These are phyloP conservation scores for Mucor plumbeus DNA, from an alignment of 371 early-diverging fungal genomes.

Conservation along the genomic window DNA sequence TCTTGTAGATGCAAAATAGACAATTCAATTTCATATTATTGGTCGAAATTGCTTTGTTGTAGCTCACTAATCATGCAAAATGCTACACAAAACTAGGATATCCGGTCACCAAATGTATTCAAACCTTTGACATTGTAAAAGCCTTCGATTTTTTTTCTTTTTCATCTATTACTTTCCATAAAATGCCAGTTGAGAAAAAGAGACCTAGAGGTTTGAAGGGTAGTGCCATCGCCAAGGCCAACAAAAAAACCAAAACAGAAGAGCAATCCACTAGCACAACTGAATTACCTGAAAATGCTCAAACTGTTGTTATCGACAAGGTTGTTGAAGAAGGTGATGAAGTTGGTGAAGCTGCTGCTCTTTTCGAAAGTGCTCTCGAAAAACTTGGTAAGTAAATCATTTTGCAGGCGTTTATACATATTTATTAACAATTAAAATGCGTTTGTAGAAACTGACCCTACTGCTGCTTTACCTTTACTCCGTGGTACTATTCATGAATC, in stretches of 20 bases:
- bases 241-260: slow-evolving; percentile 46
- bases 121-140: not conserved
- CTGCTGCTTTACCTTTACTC: slow-evolving; percentile 44
- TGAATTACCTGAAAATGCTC: slow-evolving; percentile 43
- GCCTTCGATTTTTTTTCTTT: not conserved
- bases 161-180: not conserved
- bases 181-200: slow-evolving; percentile 50
- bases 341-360: slow-evolving; percentile 51
- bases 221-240: slow-evolving; percentile 41
- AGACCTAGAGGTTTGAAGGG: slow-evolving; percentile 55
- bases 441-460: slow-evolving; percentile 31
- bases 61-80: not conserved
- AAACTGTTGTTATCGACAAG: slow-evolving; percentile 56
- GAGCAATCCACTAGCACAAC: slow-evolving; percentile 10
- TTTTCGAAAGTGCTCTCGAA: slow-evolving; percentile 49
- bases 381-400: slow-evolving; percentile 37
- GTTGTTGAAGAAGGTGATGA: slow-evolving; percentile 60
- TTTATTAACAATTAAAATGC: not conserved
- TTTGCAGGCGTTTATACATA: not conserved
- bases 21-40: no score
- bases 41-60: no score
- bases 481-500: slow-evolving; percentile 69
- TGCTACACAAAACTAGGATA: not conserved
- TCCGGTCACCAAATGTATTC: not conserved
- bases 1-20: not conserved